A percentile compares a stretch with the other conserved stretches of the same genome.
Conservation (phyloP, 148 eudicot genomes). For the Linanthus parryae region DNA sequence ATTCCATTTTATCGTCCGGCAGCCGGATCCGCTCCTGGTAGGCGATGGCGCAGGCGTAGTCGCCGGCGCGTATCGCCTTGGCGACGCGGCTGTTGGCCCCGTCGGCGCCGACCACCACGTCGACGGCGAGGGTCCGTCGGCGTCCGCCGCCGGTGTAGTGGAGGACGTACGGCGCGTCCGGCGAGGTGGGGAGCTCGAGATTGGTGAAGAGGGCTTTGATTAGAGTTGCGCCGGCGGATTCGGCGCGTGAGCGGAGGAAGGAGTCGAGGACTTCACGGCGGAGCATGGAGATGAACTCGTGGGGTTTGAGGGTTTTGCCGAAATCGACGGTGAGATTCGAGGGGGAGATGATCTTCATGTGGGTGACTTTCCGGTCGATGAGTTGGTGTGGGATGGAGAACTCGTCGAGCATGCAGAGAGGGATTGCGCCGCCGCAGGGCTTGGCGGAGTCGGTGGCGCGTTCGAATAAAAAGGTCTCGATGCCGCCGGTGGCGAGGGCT, state of each 20-base stretch:
- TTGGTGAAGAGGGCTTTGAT: slow-evolving; percentile 53
- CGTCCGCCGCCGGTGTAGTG: slow-evolving; percentile 35
- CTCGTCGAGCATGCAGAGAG: slow-evolving; percentile 88
- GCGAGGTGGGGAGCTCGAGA: slow-evolving; percentile 39
- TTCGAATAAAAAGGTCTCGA: slow-evolving; percentile 80
- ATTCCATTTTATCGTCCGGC: slow-evolving; percentile 75
- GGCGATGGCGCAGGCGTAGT: slow-evolving; percentile 76
- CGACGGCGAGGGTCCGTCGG: slow-evolving; percentile 40
- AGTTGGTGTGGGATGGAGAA: slow-evolving; percentile 57
- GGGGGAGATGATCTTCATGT: slow-evolving; percentile 79
- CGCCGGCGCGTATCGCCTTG: slow-evolving; percentile 62
- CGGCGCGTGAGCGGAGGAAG: slow-evolving; percentile 62
- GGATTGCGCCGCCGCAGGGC: slow-evolving; percentile 96
- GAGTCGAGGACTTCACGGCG: slow-evolving; percentile 88
- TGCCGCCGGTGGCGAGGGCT: slow-evolving; percentile 59
- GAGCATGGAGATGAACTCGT: slow-evolving; percentile 90
- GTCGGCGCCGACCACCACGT: slow-evolving; percentile 79
- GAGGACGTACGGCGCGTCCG: slow-evolving; percentile 39
- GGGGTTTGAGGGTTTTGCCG: slow-evolving; percentile 64
- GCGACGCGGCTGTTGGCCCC: slow-evolving; percentile 91
- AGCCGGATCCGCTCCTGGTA: slow-evolving; percentile 74
- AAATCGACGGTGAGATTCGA: slow-evolving; percentile 74
- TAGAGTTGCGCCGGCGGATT: slow-evolving; percentile 42
- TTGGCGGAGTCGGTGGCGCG: slow-evolving; percentile 68
- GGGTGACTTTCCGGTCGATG: slow-evolving; percentile 74